These are phyloP conservation scores for Rutstroemia sp. DNA, from an alignment of 2,329 filamentous ascomycete genomes.

Conservation along the genomic window DNA sequence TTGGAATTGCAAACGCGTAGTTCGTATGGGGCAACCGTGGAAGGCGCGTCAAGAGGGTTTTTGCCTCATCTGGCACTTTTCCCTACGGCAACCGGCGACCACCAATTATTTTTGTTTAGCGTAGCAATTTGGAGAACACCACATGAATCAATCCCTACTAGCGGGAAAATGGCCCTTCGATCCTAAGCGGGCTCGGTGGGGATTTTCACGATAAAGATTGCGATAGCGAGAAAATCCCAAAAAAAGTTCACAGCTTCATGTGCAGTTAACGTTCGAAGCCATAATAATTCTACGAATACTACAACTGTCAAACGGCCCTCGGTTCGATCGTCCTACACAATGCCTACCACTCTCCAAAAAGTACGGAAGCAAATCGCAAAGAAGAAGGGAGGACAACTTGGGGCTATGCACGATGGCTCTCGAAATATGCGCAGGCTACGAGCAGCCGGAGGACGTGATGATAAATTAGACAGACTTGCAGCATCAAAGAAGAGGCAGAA, in stretches of 20 bases:
- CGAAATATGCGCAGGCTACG: conserved; percentile 77
- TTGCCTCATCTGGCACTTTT: not conserved
- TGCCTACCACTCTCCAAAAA: conserved; percentile 74
- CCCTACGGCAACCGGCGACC: conserved; percentile 13
- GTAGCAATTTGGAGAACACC: not conserved
- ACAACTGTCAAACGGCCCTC: not conserved
- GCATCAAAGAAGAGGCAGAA: conserved; percentile 67
- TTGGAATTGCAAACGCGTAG: conserved; percentile 1
- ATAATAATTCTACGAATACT: not conserved
- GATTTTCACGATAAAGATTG: conserved; percentile 19
- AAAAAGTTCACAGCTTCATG: conserved; percentile 1
- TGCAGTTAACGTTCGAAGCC: not conserved
- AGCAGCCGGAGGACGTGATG: conserved; percentile 71
- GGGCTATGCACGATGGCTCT: conserved; percentile 78
- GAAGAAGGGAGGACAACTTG: conserved; percentile 69
- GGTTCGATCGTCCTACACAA: conserved; percentile 30
- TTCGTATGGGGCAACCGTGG: not conserved
- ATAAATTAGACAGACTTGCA: conserved; percentile 68
- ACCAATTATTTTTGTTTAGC: not conserved
- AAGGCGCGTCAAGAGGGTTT: conserved; percentile 5
- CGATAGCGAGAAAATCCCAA: conserved; percentile 18
- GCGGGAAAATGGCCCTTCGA: not conserved
- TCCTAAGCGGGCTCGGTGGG: conserved; percentile 1
- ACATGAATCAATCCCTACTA: not conserved
- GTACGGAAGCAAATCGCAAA: conserved; percentile 85